Evolutionary conservation across 1,284 basidiomycete genomes (phyloP).

Genomic region (Hemileia vastatrix): DNA sequence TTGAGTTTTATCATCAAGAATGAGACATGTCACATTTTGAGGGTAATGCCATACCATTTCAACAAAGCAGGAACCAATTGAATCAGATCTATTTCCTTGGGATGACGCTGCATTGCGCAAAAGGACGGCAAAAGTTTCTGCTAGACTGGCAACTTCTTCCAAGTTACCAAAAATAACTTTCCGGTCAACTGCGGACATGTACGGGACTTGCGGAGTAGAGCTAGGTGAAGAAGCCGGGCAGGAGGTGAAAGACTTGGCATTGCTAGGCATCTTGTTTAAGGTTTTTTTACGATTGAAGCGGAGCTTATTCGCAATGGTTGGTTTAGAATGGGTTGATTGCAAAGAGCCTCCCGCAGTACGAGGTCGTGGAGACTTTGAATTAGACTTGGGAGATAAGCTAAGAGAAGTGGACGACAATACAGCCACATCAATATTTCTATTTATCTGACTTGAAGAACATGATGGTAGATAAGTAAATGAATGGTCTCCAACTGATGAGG

Average conservation of each 20-base stretch:
- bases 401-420: too few relatives aligned
- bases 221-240: background rate
- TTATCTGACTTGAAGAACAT: background rate
- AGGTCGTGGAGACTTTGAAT: too few relatives aligned
- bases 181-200: background rate
- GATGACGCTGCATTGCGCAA: background rate
- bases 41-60: background rate
- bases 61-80: constrained; percentile 7
- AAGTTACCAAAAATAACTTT: constrained; percentile 12
- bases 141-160: background rate
- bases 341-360: too few relatives aligned
- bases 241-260: too few relatives aligned
- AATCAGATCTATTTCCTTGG: background rate
- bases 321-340: too few relatives aligned
- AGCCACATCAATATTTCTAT: too few relatives aligned
- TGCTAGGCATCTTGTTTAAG: too few relatives aligned
- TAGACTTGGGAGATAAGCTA: too few relatives aligned
- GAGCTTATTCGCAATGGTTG: too few relatives aligned
- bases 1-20: background rate
- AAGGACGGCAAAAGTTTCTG: background rate
- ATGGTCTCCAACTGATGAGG: background rate
- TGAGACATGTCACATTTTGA: background rate
- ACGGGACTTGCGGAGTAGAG: background rate
- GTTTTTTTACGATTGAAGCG: too few relatives aligned
- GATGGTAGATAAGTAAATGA: background rate